Evolutionary conservation across 2,329 filamentous ascomycete species (phyloP), one percentile per base, ranked within the genome.

Genomic region (Neurospora sp.): DNA sequence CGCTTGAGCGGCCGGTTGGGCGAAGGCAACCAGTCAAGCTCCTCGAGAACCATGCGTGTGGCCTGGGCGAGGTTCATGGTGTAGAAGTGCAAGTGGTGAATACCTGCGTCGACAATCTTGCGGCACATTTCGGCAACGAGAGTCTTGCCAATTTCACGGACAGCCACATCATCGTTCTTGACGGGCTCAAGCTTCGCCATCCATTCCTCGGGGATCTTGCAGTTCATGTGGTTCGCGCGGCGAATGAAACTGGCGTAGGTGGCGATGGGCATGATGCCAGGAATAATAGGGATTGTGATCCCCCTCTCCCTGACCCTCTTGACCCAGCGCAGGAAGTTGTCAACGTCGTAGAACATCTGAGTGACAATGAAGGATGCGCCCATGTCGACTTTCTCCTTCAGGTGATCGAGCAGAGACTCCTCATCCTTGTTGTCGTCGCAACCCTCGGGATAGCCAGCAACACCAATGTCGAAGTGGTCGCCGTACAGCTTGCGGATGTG

Each of bases 321-420:
- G 43, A 96, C 91, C 96, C 96, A 99, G 68, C 89, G 87, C 69
- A 98, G 82, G 81, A 99, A 99, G 78, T 96, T 95, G 77, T 99
- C 95, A 67, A 89, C 94, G 77, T 99, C 95, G 83, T 99, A 99
- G 82, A 98, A 98, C 96, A 99, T 99, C 82, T 99, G 96, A 0
- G 96, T 98, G 69, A 99, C 92, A 73, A 99, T 92, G 79, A 98
- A 99, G 6, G 91, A 91, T 72, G 91, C 94, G 68, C 96, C 96
- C 71, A 92, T 92, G 78, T 99, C 96, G 40, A 98, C 90, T 83
- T 99, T 99, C 80, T 98, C 92, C 83, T 98, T 98, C 77, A 99
- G 82, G 79, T 98, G 96, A 73, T 96, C 90, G 73, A 99, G 88
- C 76, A 99, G 86, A 71, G 88, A 81, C 66, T 97, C 93, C 68